Evolutionary conservation across 2,329 filamentous ascomycete genomes (phyloP).

Genomic region (Trichoderma koningiopsis): DNA sequence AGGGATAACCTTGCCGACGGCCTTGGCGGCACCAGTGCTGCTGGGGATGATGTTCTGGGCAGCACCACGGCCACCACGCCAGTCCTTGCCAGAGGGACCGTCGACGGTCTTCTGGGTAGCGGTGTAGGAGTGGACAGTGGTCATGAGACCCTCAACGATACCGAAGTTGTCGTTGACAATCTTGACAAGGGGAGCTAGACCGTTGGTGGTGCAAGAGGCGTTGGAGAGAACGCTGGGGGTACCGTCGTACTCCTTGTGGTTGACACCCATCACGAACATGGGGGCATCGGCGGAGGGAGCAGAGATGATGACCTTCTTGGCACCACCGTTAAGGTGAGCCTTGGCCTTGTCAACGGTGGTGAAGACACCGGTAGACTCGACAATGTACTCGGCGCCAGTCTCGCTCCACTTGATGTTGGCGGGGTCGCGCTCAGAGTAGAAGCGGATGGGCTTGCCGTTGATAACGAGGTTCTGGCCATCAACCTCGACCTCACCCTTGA

Average conservation of each 20-base stretch:
- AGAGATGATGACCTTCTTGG: constrained; percentile 97
- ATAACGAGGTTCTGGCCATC: constrained; percentile 73
- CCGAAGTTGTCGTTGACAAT: constrained; percentile 98
- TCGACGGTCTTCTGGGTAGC: constrained; percentile 99
- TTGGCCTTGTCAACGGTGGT: constrained; percentile 96
- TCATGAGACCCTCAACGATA: constrained; percentile 99
- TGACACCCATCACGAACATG: constrained; percentile 99
- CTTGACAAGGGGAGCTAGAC: constrained; percentile 98
- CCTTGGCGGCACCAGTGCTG: constrained; percentile 99
- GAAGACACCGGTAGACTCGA: constrained; percentile 99
- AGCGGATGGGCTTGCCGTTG: constrained; percentile 93
- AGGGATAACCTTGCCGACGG: constrained; percentile 99
- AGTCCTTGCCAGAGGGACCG: constrained; percentile 97
- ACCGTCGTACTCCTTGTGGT: constrained; percentile 90
- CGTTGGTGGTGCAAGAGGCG: constrained; percentile 99
- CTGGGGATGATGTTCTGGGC: constrained; percentile 99
- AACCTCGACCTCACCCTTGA: constrained; percentile 87
- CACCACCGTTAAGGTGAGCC: constrained; percentile 92
- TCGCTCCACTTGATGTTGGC: constrained; percentile 86
- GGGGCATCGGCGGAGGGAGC: constrained; percentile 92
- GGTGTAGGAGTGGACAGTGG: constrained; percentile 99
- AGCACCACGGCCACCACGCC: constrained; percentile 97
- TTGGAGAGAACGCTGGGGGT: constrained; percentile 95
- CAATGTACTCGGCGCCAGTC: constrained; percentile 87
- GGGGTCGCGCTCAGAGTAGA: constrained; percentile 93